These are phyloP conservation scores for Cytidiella melzeri DNA, from an alignment of 768 basidiomycete species.

Conservation along the genomic window DNA sequence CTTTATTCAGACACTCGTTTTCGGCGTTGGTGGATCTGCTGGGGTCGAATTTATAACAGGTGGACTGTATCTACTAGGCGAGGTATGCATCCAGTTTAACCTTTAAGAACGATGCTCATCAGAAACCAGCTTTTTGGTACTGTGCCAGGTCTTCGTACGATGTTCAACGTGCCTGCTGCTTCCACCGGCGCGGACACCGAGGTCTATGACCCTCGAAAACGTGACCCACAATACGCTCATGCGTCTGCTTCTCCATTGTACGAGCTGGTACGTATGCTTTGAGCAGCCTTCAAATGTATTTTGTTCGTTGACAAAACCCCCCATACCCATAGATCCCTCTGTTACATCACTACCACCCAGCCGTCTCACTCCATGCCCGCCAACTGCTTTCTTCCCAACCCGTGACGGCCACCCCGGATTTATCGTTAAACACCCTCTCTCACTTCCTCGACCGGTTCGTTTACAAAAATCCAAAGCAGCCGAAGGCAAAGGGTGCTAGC, in stretches of 20 bases:
- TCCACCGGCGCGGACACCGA: constrained; percentile 16
- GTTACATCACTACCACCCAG: constrained; percentile 83
- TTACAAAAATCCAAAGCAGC: constrained; percentile 90
- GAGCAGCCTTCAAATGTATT: neutral
- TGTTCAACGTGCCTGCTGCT: constrained; percentile 33
- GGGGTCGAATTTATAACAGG: constrained; percentile 87
- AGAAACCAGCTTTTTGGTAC: constrained; percentile 50
- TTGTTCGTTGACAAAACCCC: no score
- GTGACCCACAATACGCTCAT: constrained; percentile 83
- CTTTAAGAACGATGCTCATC: no score
- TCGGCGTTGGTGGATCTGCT: constrained; percentile 51
- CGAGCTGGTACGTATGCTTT: constrained; percentile 80
- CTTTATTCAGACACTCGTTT: constrained; percentile 73
- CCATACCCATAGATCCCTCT: constrained; percentile 66
- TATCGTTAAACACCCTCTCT: constrained; percentile 87
- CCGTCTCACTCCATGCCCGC: constrained; percentile 77
- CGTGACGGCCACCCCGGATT: constrained; percentile 78
- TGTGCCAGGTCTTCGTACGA: constrained; percentile 37
- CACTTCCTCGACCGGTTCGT: constrained; percentile 97
- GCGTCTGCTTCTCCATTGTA: constrained; percentile 78
- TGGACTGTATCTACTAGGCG: constrained; percentile 79
- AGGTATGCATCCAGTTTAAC: constrained; percentile 49
- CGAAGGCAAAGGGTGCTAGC: constrained; percentile 64
- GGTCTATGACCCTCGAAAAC: constrained; percentile 80
- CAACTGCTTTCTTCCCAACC: constrained; percentile 72